phyloP scores from a whole-genome alignment of 192 early-diverging fungal genomes.

The Coemansia furcata region DNA sequence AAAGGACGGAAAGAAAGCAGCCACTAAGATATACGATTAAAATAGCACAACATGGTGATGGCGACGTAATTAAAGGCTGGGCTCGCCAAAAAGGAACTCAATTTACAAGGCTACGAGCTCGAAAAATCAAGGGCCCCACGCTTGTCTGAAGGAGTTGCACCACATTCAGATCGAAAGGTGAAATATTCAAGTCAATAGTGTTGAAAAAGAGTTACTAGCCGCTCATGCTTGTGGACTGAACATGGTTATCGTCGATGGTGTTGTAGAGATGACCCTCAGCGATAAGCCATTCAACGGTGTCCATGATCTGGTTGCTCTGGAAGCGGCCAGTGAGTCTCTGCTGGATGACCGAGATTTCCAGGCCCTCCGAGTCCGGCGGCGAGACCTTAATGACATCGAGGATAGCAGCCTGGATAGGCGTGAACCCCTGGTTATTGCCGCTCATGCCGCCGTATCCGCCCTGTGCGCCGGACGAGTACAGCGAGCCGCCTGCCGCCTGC shows the following conservation, averaged over 20 bases:
- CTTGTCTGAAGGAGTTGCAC: neutral
- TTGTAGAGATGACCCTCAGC: conserved; percentile 67
- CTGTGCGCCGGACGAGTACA: neutral
- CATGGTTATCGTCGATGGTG: conserved; percentile 67
- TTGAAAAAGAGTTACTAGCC: neutral
- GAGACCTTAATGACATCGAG: conserved; percentile 22
- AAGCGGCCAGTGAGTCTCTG: conserved; percentile 36
- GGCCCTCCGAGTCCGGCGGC: conserved; percentile 42
- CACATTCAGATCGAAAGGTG: neutral
- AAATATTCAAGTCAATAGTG: neutral
- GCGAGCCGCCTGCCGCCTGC: neutral
- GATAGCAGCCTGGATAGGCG: conserved; percentile 21
- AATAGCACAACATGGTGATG: neutral
- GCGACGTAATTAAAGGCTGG: neutral
- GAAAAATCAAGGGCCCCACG: neutral
- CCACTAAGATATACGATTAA: too few species aligned
- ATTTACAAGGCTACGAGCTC: neutral
- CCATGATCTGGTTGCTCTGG: conserved; percentile 23
- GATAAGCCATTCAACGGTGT: conserved; percentile 55
- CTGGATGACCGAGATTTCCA: conserved; percentile 44
- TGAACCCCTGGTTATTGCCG: conserved; percentile 11
- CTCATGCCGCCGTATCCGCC: conserved; percentile 8
- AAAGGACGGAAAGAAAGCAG: too few species aligned
- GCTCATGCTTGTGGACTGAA: conserved; percentile 45
- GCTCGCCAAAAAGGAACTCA: neutral